phyloP scores from a whole-genome alignment of 148 eudicot species.

The Simmondsia chinensis region DNA sequence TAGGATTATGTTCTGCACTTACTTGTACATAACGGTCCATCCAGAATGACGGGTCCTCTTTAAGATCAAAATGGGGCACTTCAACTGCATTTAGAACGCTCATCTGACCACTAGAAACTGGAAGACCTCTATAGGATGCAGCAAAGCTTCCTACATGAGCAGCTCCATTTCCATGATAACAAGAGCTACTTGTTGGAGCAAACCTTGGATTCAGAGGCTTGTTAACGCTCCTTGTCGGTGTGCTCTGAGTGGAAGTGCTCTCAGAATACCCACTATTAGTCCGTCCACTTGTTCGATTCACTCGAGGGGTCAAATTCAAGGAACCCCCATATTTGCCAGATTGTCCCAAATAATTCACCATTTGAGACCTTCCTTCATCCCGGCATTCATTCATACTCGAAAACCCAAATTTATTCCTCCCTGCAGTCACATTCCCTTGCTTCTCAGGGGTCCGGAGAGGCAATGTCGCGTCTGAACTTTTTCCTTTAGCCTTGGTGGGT shows the following conservation, averaged over 20 bases:
- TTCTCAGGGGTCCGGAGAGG: slow-evolving; percentile 68
- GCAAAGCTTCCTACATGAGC: slow-evolving; percentile 33
- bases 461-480: slow-evolving; percentile 12
- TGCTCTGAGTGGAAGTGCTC: slow-evolving; percentile 43
- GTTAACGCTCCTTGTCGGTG: slow-evolving; percentile 82
- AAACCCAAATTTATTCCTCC: slow-evolving; percentile 52
- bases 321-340: slow-evolving; percentile 15
- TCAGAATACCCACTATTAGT: slow-evolving; percentile 33
- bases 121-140: slow-evolving; percentile 51
- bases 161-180: slow-evolving; percentile 36
- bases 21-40: slow-evolving; percentile 98
- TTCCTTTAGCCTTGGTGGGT: slow-evolving; percentile 53
- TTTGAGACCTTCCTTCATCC: slow-evolving; percentile 24
- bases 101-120: slow-evolving; percentile 23
- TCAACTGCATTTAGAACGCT: slow-evolving; percentile 47
- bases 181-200: slow-evolving; percentile 35
- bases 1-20: neutral
- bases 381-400: slow-evolving; percentile 18
- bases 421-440: slow-evolving; percentile 17
- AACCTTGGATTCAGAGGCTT: slow-evolving; percentile 67
- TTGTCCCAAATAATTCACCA: slow-evolving; percentile 14
- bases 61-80: slow-evolving; percentile 85
- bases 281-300: slow-evolving; percentile 27
- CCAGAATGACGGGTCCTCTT: slow-evolving; percentile 96
- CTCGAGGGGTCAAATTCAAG: slow-evolving; percentile 42